Evolutionary conservation across 805 yeast species (phyloP), one percentile per base, ranked within the genome.

Genomic region (Kuraishia molischiana): DNA sequence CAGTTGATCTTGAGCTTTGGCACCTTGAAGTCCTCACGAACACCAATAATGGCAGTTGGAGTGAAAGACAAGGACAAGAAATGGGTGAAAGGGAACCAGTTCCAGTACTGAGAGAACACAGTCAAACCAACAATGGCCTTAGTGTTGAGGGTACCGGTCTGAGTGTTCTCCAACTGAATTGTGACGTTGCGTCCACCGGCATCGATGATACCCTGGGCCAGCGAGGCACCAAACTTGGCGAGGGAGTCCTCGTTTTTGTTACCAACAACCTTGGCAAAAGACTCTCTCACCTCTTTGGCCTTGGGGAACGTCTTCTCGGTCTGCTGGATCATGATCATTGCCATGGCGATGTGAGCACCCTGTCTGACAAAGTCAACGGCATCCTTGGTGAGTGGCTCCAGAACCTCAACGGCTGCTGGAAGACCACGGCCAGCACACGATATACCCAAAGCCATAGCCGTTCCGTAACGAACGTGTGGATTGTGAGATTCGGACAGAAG

Each of bases 131-230:
- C 95, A 50, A 92, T 80, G 0, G 96, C 92, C 59, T 84, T 83
- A 54, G 81, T 78, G 61, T 92, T 90, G 46, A 92, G 71, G 17
- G 95, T 86, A 43, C 87, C 94, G 30, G 95, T 86, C 48, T 87
- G 89, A 19, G 78, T 52, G 57, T 89, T 85, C 59, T 92, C 97
- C 36, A 90, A 67, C 48, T 83, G 83, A 46, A 92, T 87, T 0
- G 97, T 87, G n/a, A 84, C 95, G 52, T 92, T 92, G 56, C 97
- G 78, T 10, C 98, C 98, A 61, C 98, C 97, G 9, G 97, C 98
- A 64, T 92, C 97, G 56, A 92, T 79, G 45, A 92, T 90, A 59
- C 98, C 98, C 65, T 90, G 97, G 11, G 95, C 90, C 36, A 92
- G 65, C 14, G 97, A 85, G 22, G 97, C 97, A 56, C 98, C 98